These are phyloP conservation scores for Boletus patriciae DNA, from an alignment of 768 basidiomycete genomes.

Conservation along the genomic window DNA sequence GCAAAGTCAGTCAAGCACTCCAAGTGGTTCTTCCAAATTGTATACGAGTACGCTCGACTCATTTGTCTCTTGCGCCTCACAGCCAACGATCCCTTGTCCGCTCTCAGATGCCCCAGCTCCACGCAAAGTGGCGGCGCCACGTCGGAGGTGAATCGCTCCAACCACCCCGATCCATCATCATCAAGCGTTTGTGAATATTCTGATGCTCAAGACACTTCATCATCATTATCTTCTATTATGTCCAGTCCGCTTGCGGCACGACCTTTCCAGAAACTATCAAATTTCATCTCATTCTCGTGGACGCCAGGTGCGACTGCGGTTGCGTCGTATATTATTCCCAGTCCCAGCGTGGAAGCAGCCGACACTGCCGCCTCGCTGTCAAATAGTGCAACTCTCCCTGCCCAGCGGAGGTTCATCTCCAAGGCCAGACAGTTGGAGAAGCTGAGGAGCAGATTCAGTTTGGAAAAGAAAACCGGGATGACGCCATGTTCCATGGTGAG, in stretches of 20 bases:
- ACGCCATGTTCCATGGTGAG: conserved; percentile 23
- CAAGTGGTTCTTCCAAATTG: conserved; percentile 59
- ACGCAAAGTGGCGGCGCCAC: conserved; percentile 25
- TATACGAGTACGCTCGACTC: conserved; percentile 61
- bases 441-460: conserved; percentile 54
- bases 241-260: conserved; percentile 55
- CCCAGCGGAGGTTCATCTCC: conserved; percentile 49
- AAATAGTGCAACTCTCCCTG: conserved; percentile 10
- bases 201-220: conserved; percentile 32
- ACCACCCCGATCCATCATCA: conserved; percentile 11
- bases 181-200: conserved; percentile 27
- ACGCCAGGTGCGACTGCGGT: conserved; percentile 40
- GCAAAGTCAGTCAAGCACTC: conserved; percentile 23
- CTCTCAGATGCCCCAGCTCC: conserved; percentile 42
- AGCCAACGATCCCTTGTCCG: conserved; percentile 30
- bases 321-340: conserved; percentile 25
- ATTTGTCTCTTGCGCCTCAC: conserved; percentile 41
- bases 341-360: conserved; percentile 6
- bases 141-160: conserved; percentile 33
- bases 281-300: conserved; percentile 58
- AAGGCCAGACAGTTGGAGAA: conserved; percentile 67
- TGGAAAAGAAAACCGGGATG: conserved; percentile 28
- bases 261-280: conserved; percentile 61
- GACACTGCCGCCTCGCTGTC: conserved; percentile 12
- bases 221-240: conserved; percentile 50